Conservation (phyloP, 495 filamentous ascomycete species). For the Aspergillus affinis region DNA sequence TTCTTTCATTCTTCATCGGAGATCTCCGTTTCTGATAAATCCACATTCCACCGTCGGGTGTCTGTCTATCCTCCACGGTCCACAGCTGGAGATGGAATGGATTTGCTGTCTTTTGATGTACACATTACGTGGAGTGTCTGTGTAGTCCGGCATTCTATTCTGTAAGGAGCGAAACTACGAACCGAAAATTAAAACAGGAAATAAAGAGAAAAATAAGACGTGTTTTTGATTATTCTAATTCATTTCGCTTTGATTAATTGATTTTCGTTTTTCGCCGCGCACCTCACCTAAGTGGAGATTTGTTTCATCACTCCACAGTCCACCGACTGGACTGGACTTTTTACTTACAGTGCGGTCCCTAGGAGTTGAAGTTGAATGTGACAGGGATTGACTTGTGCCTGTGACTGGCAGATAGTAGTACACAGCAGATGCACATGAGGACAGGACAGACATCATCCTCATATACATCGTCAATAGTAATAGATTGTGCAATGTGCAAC, state of each 20-base stretch:
- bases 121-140: too few species aligned
- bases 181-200: background rate
- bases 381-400: background rate
- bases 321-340: background rate
- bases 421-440: too few species aligned
- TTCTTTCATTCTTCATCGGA: constrained; percentile 24
- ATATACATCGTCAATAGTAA: too few species aligned
- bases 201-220: too few species aligned
- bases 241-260: background rate
- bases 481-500: too few species aligned
- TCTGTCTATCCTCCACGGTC: constrained; percentile 10
- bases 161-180: background rate
- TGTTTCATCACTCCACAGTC: background rate
- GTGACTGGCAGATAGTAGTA: background rate
- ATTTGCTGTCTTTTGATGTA: too few species aligned
- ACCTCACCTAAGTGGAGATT: background rate
- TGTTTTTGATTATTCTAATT: background rate
- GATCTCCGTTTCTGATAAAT: constrained; percentile 21
- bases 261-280: too few species aligned
- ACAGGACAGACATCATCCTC: too few species aligned
- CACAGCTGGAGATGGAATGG: background rate
- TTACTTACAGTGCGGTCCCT: too few species aligned
- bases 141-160: background rate
- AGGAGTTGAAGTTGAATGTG: too few species aligned
- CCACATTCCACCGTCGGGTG: constrained; percentile 8